phyloP scores from a whole-genome alignment of 495 filamentous ascomycete genomes.

The Lindgomyces ingoldianus region DNA sequence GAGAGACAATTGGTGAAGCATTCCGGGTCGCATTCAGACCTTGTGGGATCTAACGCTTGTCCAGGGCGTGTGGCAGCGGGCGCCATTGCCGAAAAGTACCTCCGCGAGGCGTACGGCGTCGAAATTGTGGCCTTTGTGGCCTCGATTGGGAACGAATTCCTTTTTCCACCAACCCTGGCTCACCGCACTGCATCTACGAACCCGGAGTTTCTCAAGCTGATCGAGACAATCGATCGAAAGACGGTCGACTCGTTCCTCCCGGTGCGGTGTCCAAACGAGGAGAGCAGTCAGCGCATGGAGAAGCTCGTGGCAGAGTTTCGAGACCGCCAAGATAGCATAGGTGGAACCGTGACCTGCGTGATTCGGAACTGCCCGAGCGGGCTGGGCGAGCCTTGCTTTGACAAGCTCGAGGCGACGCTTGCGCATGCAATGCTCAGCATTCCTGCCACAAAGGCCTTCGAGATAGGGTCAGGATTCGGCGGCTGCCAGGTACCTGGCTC shows the following conservation, averaged over 20 bases:
- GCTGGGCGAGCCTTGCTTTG: constrained; percentile 92
- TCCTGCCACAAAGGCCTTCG: constrained; percentile 95
- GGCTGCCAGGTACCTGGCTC: constrained; percentile 88
- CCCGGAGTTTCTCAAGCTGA: constrained; percentile 75
- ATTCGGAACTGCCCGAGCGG: constrained; percentile 87
- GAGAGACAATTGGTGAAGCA: constrained; percentile 83
- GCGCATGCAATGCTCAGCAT: constrained; percentile 97
- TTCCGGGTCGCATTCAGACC: constrained; percentile 12
- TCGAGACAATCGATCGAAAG: constrained; percentile 71
- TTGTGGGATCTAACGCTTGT: constrained; percentile 12
- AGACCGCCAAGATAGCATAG: constrained; percentile 86
- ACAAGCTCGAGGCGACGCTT: constrained; percentile 92
- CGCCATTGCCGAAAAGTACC: constrained; percentile 91
- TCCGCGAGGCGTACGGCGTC: constrained; percentile 74
- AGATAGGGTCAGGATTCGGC: constrained; percentile 91
- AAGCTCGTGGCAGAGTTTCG: constrained; percentile 76
- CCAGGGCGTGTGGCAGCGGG: constrained; percentile 86
- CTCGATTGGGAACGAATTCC: constrained; percentile 78
- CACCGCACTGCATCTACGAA: constrained; percentile 77
- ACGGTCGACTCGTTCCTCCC: constrained; percentile 82
- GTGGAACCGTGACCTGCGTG: constrained; percentile 93
- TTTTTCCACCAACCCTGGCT: constrained; percentile 76
- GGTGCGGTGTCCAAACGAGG: constrained; percentile 78
- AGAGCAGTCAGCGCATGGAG: constrained; percentile 69
- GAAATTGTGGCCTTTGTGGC: constrained; percentile 91